Evolutionary conservation across 2,329 filamentous ascomycete genomes (phyloP), one percentile per base, ranked within the genome.

Genomic region (Grosmannia huntii): DNA sequence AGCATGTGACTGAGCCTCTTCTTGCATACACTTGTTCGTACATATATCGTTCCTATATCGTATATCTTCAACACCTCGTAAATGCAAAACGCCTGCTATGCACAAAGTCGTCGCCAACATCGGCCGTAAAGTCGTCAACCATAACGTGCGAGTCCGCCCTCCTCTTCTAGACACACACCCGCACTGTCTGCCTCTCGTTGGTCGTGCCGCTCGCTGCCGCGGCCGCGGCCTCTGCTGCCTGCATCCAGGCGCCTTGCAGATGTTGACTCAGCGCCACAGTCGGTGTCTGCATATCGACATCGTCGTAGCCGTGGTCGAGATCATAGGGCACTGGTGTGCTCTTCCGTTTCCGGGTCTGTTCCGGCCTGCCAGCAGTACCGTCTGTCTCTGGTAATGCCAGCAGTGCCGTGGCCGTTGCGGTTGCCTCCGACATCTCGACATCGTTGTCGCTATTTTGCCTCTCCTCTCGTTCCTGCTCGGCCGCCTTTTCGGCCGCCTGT

Each of bases 141-240:
- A 33, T 33, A 7, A 7, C 11, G 31, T 9, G 2, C 9, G 31
- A 33, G 31, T 10, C 31, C 9, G 31, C 31, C 9, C 31, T 10
- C 6, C 31, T 33, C 6, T 7, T 10, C 31, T 33, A 33, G 5
- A 33, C 31, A 33, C 31, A 33, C 31, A 33, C 6, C 31, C 31
- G 31, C 9, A 33, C 31, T 9, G 31, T 10, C 31, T 38, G 36
- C 14, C 12, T 4, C 36, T 38, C 36, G 12, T 38, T 16, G 12
- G 16, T 5, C 36, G n/a, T 48, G 44, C 44, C 19, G 19, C 44
- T 21, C 44, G 44, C 44, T n/a, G 21, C 21, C 2, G 44, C 44
- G 14, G 73, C 71, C 59, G 76, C 55, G 23, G 51, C 12, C 28
- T 21, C n/a, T 21, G 27, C 28, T 2, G 60, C 58, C n/a, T 49